Percentiles rank a stretch among this genome's conserved stretches.
Conservation (phyloP, 2,329 filamentous ascomycete genomes). For the Aspergillus fischeri region DNA sequence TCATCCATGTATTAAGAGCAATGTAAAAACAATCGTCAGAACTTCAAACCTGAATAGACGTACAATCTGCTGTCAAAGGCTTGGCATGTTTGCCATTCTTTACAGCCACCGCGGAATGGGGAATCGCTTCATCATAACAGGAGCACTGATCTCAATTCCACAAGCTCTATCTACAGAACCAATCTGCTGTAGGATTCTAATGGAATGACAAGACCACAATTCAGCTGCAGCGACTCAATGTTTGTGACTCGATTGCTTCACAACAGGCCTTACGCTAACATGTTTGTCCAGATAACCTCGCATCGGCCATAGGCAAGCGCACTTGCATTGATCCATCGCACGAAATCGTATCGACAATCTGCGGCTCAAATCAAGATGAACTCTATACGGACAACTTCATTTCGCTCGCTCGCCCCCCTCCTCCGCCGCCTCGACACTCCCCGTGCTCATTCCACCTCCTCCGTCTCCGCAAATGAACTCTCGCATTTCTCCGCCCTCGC, state of each 20-base stretch:
- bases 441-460: constrained; percentile 48
- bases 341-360: not conserved
- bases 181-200: not conserved
- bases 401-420: constrained; percentile 4
- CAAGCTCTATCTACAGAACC: not conserved
- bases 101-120: not conserved
- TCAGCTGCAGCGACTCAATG: too few species aligned
- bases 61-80: not conserved
- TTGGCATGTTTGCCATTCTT: constrained; percentile 15
- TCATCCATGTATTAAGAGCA: too few species aligned
- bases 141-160: too few species aligned
- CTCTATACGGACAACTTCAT: constrained; percentile 5
- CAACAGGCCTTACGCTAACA: not conserved
- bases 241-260: too few species aligned
- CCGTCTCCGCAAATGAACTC: constrained; percentile 83
- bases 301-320: not conserved
- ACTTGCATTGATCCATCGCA: not conserved
- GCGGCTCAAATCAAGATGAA: constrained; percentile 4
- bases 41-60: not conserved
- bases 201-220: not conserved
- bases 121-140: not conserved
- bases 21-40: too few species aligned
- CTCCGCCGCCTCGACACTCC: constrained; percentile 1
- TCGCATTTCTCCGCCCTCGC: constrained; percentile 93
- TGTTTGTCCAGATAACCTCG: not conserved